Base-by-base conservation (phyloP, 2,329 filamentous ascomycete species). In the Magnaporthiopsis rhizophila region DNA sequence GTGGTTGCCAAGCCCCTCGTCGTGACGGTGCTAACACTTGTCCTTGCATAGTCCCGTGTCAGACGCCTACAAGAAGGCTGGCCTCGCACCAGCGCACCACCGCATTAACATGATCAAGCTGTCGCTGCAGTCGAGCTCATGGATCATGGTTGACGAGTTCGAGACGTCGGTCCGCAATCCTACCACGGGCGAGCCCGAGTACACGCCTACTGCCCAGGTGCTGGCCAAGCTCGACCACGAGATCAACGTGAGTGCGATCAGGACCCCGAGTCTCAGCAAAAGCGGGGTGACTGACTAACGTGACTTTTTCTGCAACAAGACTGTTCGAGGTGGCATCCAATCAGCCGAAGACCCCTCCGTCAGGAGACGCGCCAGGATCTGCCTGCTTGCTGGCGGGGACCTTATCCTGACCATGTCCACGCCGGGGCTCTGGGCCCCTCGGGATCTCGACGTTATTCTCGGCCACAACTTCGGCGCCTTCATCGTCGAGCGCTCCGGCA, bases 171-270 rank as follows among this genome's bases (percentile, higher is more conserved):
- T 89, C 70, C 87, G 67, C 64, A 64, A 72, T 65, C 58, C 65
- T 21, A 63, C 67, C 5, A 61, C 59, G 28, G 69, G 68, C 65
- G 66, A 96, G 77, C 85, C 88, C 71, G 83, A 90, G 69, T 98
- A 97, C 74, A 88, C 92, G 67, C 92, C 92, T 21, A 98, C 94
- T 0, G 94, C 93, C 56, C 85, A 89, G 70, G 93, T 97, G 57
- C 81, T 97, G 61, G 92, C 96, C 72, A 94, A 97, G 76, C 95
- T 97, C 71, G 88, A 96, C 69, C 79, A 94, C 72, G 92, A 97
- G 74, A 91, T 97, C 73, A 97, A 97, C 74, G 83, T 85, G 30
- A 24, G 56, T 38, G 13, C 36, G 15, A 2, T 18, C 36, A 38
- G 36, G 13, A 5, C 36, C 36, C 13, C 36, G 5, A 6, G 36